phyloP scores from a whole-genome alignment of 2,329 filamentous ascomycete species.

The Colletotrichum paranaense region DNA sequence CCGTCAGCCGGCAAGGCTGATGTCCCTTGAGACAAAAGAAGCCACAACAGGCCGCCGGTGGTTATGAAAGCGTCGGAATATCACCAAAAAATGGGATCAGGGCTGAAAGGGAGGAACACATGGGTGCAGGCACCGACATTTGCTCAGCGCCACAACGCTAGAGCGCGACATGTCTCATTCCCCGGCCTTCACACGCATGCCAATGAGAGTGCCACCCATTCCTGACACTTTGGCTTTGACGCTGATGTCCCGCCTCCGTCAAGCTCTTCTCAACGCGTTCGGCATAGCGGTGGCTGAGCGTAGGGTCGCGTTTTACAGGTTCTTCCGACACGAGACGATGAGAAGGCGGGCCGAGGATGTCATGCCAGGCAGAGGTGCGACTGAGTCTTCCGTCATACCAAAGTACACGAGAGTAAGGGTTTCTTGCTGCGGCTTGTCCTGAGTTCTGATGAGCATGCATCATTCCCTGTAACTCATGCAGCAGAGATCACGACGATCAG shows the following conservation, averaged over 20 bases:
- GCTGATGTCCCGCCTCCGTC: not conserved
- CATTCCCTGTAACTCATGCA: not conserved
- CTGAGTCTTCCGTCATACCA: not conserved
- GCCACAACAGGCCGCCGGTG: not conserved
- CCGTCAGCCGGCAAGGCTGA: not conserved
- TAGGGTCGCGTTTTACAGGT: not conserved
- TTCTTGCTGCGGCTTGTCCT: not conserved
- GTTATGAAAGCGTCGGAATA: not conserved
- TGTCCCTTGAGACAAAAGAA: not conserved
- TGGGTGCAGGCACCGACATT: not conserved
- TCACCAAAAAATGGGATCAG: too few relatives aligned
- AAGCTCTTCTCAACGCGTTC: not conserved
- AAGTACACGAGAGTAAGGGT: not conserved
- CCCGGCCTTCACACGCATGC: not conserved
- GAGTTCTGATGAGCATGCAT: not conserved
- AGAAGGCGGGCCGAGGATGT: not conserved
- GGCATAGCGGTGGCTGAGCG: slow-evolving; percentile 31
- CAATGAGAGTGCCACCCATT: slow-evolving; percentile 1
- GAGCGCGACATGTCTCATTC: not conserved
- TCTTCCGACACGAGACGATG: not conserved
- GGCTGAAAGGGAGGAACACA: too few relatives aligned
- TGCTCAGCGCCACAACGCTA: not conserved
- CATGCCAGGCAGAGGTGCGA: not conserved
- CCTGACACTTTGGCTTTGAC: slow-evolving; percentile 7
- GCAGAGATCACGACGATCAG: not conserved